Percentiles rank a stretch among this genome's conserved stretches.
Conservation (phyloP, 2,329 filamentous ascomycete genomes). For the Orbilia brochopaga region DNA sequence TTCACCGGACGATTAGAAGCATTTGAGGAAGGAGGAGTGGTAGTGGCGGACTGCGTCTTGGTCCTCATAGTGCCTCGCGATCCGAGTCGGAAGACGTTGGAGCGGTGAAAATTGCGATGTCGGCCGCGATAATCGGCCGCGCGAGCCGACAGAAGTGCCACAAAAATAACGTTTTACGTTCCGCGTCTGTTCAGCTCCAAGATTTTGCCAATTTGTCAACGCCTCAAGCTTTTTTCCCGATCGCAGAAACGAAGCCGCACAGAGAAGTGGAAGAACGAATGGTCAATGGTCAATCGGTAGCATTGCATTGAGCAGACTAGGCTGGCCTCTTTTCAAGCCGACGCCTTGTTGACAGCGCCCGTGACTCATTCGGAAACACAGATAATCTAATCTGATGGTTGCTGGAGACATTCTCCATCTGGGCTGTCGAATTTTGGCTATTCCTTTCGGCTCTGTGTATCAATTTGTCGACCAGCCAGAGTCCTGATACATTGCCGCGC, state of each 20-base stretch:
- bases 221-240: conserved; percentile 30
- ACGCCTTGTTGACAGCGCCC: conserved; percentile 28
- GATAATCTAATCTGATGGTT: conserved; percentile 49
- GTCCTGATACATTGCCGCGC: background rate
- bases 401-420: conserved; percentile 15
- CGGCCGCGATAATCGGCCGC: conserved; percentile 38
- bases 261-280: conserved; percentile 17
- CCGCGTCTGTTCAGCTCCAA: conserved; percentile 4
- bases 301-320: conserved; percentile 3
- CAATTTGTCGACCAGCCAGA: conserved; percentile 30
- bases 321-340: conserved; percentile 46
- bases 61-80: conserved; percentile 48
- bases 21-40: conserved; percentile 49
- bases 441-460: conserved; percentile 31
- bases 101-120: conserved; percentile 49
- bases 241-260: conserved; percentile 23
- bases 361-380: conserved; percentile 39
- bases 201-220: conserved; percentile 42
- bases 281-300: conserved; percentile 50
- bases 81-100: conserved; percentile 50
- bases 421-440: conserved; percentile 38
- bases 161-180: conserved; percentile 16
- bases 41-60: conserved; percentile 45
- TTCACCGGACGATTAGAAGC: conserved; percentile 49
- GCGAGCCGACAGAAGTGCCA: conserved; percentile 25